Evolutionary conservation across 352 stramenopile genomes (phyloP).

Genomic region (Globisporangium uncinulatum): DNA sequence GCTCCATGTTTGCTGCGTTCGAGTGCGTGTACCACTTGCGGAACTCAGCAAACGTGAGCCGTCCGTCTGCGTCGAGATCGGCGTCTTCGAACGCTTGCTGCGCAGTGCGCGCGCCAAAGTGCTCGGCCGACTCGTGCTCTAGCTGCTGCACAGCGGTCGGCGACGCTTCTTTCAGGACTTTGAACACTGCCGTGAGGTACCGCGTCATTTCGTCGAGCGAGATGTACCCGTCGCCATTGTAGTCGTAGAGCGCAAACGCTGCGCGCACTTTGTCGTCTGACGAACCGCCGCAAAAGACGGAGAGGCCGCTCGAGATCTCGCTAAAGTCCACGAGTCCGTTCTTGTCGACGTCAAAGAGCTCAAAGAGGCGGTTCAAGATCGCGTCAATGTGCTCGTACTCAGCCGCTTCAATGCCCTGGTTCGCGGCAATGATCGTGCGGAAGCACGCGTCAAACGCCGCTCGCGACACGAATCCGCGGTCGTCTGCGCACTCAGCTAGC

Average conservation of each 20-base stretch:
- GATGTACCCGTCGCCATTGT: constrained; percentile 81
- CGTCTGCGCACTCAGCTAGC: constrained; percentile 58
- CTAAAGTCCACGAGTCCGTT: constrained; percentile 83
- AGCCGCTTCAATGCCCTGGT: constrained; percentile 36
- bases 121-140: constrained; percentile 46
- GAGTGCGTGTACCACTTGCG: constrained; percentile 76
- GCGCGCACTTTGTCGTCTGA: constrained; percentile 70
- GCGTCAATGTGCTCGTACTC: constrained; percentile 62
- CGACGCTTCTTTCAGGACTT: constrained; percentile 73
- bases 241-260: constrained; percentile 81
- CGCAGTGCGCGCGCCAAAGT: constrained; percentile 56
- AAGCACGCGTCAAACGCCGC: constrained; percentile 76
- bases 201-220: constrained; percentile 81
- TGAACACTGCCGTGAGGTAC: constrained; percentile 85
- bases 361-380: constrained; percentile 76
- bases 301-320: constrained; percentile 82
- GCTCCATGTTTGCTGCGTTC: constrained; percentile 69
- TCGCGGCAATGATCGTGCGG: constrained; percentile 59
- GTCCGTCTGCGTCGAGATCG: constrained; percentile 58
- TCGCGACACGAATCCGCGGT: constrained; percentile 68
- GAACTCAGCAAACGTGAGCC: constrained; percentile 75
- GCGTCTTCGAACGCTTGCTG: constrained; percentile 72
- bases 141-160: constrained; percentile 39
- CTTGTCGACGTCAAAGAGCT: constrained; percentile 81
- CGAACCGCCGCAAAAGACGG: constrained; percentile 78